These are phyloP conservation scores for Hirsutella rhossiliensis DNA, from an alignment of 2,329 filamentous ascomycete genomes.

Conservation along the genomic window DNA sequence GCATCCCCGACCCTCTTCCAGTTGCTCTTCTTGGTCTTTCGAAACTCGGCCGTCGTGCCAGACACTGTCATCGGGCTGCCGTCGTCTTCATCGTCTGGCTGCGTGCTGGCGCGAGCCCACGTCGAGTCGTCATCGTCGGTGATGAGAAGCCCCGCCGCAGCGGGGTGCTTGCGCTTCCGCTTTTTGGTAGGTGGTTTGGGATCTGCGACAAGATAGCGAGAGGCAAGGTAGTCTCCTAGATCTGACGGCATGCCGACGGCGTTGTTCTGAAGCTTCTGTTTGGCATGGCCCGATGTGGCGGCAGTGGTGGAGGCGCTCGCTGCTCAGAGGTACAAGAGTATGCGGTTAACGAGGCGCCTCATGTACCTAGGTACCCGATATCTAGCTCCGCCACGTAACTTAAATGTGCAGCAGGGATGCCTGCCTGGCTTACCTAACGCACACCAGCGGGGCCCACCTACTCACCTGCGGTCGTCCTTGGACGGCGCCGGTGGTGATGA, in stretches of 20 bases:
- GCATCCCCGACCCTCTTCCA: slow-evolving; percentile 60
- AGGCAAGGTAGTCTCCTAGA: slow-evolving; percentile 76
- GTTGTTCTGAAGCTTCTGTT: not conserved
- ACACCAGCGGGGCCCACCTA: no score
- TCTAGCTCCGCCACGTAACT: no score
- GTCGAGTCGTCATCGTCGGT: slow-evolving; percentile 50
- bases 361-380: no score
- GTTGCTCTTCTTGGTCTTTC: slow-evolving; percentile 62
- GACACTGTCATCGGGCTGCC: slow-evolving; percentile 37
- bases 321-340: no score
- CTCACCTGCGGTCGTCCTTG: no score
- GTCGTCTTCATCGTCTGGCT: slow-evolving; percentile 40
- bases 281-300: not conserved
- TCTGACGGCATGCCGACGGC: slow-evolving; percentile 36
- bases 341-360: no score
- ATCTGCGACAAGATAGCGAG: slow-evolving; percentile 67
- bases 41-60: slow-evolving; percentile 49
- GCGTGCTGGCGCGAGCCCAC: slow-evolving; percentile 29
- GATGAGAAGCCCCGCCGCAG: slow-evolving; percentile 44
- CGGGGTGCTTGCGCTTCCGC: slow-evolving; percentile 46
- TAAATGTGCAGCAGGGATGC: no score
- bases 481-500: no score
- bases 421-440: no score
- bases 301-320: no score
- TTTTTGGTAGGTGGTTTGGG: slow-evolving; percentile 44